A percentile compares a stretch with the other conserved stretches of the same genome.
Evolutionary conservation across 441 rosid species (phyloP).

Genomic region (Theobroma grandiflorum): DNA sequence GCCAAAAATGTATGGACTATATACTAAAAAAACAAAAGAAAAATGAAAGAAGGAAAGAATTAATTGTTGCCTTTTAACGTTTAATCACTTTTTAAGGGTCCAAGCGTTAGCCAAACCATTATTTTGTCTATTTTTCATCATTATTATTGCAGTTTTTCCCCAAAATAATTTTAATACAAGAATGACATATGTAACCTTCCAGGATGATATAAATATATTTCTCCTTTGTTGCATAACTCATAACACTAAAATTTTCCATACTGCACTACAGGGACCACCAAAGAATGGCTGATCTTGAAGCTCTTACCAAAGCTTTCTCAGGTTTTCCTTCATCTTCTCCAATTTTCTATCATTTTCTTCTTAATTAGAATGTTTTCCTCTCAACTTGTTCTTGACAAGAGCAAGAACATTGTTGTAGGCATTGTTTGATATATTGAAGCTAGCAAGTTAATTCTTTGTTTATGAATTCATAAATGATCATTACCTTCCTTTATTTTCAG

Average conservation of each 20-base stretch:
- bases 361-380: not conserved
- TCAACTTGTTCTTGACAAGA: not conserved
- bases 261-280: not conserved
- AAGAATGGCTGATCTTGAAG: conserved; percentile 63
- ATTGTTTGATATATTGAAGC: not conserved
- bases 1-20: not conserved
- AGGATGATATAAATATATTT: conserved; percentile 35
- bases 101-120: not conserved
- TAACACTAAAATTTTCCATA: not conserved
- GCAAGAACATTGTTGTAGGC: not conserved
- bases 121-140: not conserved
- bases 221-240: not conserved
- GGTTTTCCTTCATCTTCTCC: conserved; percentile 42
- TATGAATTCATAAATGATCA: not conserved
- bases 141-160: not conserved
- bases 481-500: conserved; percentile 33
- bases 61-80: not conserved
- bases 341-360: not conserved
- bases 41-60: not conserved
- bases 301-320: conserved; percentile 69
- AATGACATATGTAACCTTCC: conserved; percentile 46
- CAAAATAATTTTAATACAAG: not conserved
- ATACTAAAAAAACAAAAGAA: no score
- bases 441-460: not conserved
- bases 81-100: not conserved